Evolutionary conservation across 805 yeast species (phyloP).

Genomic region (Blastobotrys terrestris): DNA sequence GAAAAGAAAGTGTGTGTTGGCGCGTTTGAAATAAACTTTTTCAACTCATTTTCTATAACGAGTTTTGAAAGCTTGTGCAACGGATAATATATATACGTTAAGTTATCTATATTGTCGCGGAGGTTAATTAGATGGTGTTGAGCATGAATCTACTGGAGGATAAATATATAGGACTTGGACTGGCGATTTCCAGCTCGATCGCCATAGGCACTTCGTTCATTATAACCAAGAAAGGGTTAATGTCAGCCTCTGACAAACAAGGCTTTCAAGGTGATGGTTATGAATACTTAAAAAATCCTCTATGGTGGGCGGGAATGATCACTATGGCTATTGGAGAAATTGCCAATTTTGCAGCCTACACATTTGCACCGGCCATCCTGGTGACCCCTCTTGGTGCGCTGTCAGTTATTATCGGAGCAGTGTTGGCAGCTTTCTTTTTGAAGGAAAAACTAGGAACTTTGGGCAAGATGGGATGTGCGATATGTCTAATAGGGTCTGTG

Average conservation of each 20-base stretch:
- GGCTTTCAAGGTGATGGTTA: slow-evolving; percentile 68
- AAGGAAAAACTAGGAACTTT: slow-evolving; percentile 82
- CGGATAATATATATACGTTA: no score
- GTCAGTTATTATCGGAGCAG: slow-evolving; percentile 87
- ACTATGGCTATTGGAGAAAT: slow-evolving; percentile 87
- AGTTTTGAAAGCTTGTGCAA: no score
- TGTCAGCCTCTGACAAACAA: slow-evolving; percentile 56
- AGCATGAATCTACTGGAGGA: slow-evolving; percentile 53
- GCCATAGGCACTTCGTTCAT: slow-evolving; percentile 90
- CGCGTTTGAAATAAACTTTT: no score
- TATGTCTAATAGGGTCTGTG: slow-evolving; percentile 80
- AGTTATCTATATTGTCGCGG: no score
- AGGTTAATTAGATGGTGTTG: no score
- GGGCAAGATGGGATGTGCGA: slow-evolving; percentile 91
- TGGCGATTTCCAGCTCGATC: slow-evolving; percentile 79
- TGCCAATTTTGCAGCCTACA: slow-evolving; percentile 90
- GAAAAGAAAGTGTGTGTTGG: no score
- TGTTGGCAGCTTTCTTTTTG: slow-evolving; percentile 75
- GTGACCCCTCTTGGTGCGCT: slow-evolving; percentile 91
- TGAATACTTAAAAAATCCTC: slow-evolving; percentile 73
- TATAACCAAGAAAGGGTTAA: slow-evolving; percentile 79
- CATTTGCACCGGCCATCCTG: slow-evolving; percentile 89
- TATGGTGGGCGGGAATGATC: slow-evolving; percentile 91
- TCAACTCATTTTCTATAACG: no score
- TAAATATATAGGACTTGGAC: slow-evolving; percentile 80